Evolutionary conservation across 805 yeast species (phyloP), one percentile per base, ranked within the genome.

Genomic region (Candida xyloterini): DNA sequence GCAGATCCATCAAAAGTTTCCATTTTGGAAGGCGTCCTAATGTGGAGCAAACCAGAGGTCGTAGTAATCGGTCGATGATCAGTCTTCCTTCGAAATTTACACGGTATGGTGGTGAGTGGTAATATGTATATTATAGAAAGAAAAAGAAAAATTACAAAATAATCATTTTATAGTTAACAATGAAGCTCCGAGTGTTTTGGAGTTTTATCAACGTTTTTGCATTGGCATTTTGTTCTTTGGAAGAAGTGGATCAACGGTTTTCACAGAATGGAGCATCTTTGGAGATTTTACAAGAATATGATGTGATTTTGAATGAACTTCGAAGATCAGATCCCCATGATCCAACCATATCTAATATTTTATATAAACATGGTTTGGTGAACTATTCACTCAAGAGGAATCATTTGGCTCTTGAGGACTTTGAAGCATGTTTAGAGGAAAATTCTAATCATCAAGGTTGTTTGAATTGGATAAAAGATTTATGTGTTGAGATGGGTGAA

Each of bases 361-460:
- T 72, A 44, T 79, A 74, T 55, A 81, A 78, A 53, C 71, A 73
- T 40, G 89, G 87, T 0, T 55, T 81, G 30, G 73, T 82, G 3
- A 81, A 81, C 38, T 59, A 79, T 38, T 70, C 79, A 10, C 53
- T 79, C 46, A 77, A 77, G 24, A 75, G 74, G 42, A 83, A 77
- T 22, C 47, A 57, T 23, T 65, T 66, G 27, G 82, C 90, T 0
- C 63, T 78, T 7, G 57, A 57, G 2, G 80, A 77, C 47, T 76
- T 83, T 41, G 66, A 71, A 42, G 54, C 50, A 10, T 74, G 82
- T 16, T 55, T 76, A 32, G 52, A 55, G 67, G 4, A 33, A n/a
- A 28, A 38, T 27, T 33, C 29, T 40, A 34, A 59, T 53, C 39
- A 68, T 67, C 42, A 49, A 10, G 70, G 77, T 1, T 84, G 88